phyloP scores from a whole-genome alignment of 148 eudicot genomes.

The Spergularia bocconei region DNA sequence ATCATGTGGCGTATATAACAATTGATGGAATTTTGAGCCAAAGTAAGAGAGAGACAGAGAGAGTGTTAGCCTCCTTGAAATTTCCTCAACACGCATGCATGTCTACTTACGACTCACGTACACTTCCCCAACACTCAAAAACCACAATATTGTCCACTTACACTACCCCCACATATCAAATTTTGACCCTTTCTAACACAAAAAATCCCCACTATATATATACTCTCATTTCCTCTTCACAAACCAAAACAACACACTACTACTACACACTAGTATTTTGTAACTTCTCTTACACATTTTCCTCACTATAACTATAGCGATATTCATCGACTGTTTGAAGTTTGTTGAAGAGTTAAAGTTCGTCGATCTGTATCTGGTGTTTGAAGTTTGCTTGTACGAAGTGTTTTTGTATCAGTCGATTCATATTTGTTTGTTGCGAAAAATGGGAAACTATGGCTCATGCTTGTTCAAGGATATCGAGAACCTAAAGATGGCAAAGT shows the following conservation, averaged over 20 bases:
- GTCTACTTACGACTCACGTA: conserved; percentile 10
- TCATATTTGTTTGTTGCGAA: not conserved
- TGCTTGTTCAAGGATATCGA: not conserved
- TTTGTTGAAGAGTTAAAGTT: too few species aligned
- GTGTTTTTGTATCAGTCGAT: not conserved
- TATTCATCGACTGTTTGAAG: too few species aligned
- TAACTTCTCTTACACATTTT: too few species aligned
- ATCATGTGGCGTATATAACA: not conserved
- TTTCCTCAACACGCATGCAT: conserved; percentile 9
- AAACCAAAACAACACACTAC: not conserved
- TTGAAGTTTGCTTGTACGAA: too few species aligned
- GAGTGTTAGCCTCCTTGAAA: not conserved
- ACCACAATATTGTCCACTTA: too few species aligned
- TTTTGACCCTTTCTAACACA: not conserved
- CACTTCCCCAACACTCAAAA: not conserved
- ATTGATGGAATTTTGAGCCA: not conserved
- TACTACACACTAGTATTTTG: too few species aligned
- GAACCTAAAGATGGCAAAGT: conserved; percentile 12
- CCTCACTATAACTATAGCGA: too few species aligned
- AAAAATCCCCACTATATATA: not conserved
- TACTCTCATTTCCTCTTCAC: not conserved
- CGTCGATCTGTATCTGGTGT: too few species aligned
- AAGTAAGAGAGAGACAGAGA: not conserved
- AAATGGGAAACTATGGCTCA: conserved; percentile 20
- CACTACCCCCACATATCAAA: too few species aligned